Base-by-base conservation (phyloP, 148 eudicot genomes). In the Nepenthes mirabilis region DNA sequence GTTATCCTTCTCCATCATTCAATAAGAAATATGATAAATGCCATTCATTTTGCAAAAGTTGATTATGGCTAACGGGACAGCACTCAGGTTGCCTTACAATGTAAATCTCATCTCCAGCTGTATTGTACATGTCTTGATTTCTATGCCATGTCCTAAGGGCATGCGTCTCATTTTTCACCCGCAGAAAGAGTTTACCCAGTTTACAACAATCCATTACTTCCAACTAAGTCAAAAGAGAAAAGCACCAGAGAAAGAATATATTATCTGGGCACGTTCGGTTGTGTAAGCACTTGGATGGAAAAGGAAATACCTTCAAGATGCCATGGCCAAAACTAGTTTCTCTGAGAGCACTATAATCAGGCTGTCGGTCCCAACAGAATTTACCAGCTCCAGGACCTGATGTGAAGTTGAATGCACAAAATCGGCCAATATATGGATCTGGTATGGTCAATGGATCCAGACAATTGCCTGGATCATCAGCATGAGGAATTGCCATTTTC, bases 321-420 rank as follows among this genome's bases (percentile, higher is more conserved):
- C 98, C 98, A 70, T 93, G 98, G 56, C 98, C 98, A 56, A 93
- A 93, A 79, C 98, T 93, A 64, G 79, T 80, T 75, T 93, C 98
- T 63, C 98, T 80, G 58, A 69, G 86, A 6, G 98, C 96, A 50
- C 96, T 88, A 58, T 63, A 93, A 67, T 93, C 96, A 54, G 96
- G 98, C 66, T 93, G 98, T 14, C 64, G 80, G 59, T 88, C 96
- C 98, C 98, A 93, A 59, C 98, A 93, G 48, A 93, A 93, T 43
- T 84, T 88, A 2, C 96, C 96, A 13, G 85, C 78, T 55, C 94
- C 95, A 60, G 95, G 97, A 55, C 97, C 97, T 37, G 88, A 68
- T 33, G 98, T 85, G 61, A 93, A 93, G 70, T 93, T 93, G 55
- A 63, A 70, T 10, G 98, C 98, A 57, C 98, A 93, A 52, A 86